Evolutionary conservation across 2,329 filamentous ascomycete genomes (phyloP), one percentile per base, ranked within the genome.

Genomic region (Venturiaceae sp.): DNA sequence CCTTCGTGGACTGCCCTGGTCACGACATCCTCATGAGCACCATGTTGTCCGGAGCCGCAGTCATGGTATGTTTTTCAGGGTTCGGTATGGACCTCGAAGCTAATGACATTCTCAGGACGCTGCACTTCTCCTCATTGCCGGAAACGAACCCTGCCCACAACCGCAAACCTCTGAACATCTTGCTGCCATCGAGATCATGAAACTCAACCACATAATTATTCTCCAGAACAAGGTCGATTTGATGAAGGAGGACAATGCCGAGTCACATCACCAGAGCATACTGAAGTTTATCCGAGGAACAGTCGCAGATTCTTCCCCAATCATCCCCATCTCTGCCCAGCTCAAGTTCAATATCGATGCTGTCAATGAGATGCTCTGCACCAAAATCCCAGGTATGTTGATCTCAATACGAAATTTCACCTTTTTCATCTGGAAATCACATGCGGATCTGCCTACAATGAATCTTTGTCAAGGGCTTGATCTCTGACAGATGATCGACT

Each of bases 21-120:
- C 94, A 99, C 89, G 94, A 99, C 78, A 99, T 99, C 91, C 92
- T 99, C 74, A 99, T 99, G 94, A 97, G 92, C 77, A 99, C 94
- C 68, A 99, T 99, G 94, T 86, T 99, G 81, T 99, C 94, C 71
- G 94, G 94, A 70, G 94, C 94, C 67, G 94, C 94, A 64, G 94
- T 99, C 83, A 99, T 99, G 94, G 94, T 55, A 19, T 11, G 53
- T 8, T 14, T n/a, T 5, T 8, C 4, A 37, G n/a, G 23, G 23
- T 36, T 14, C 19, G 19, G 19, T 2, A 1, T 4, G 7, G 30
- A 8, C 11, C 13, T 28, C 3, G 33, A 50, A 26, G 7, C 39
- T 57, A 50, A 57, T 57, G 41, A 16, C 26, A 34, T 9, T 34
- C 16, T 36, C n/a, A 57, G 56, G 60, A 61, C 44, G 60, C 60